Conservation (phyloP, 2,329 filamentous ascomycete genomes). For the Zasmidium cellare region DNA sequence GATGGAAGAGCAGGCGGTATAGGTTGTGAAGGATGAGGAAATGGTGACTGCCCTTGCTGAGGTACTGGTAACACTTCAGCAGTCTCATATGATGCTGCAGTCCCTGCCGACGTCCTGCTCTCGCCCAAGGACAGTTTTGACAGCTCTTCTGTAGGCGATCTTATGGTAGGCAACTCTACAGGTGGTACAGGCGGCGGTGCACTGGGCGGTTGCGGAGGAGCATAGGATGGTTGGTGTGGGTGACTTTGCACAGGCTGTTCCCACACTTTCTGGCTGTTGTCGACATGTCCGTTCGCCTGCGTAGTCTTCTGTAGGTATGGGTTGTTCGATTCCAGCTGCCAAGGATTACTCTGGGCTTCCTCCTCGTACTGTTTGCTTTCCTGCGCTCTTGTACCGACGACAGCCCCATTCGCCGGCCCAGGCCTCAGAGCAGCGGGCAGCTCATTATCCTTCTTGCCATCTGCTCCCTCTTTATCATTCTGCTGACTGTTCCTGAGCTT, state of each 20-base stretch:
- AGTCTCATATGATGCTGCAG: slow-evolving; percentile 23
- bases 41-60: slow-evolving; percentile 28
- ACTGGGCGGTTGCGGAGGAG: slow-evolving; percentile 22
- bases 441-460: slow-evolving; percentile 21
- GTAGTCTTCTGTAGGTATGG: slow-evolving; percentile 20
- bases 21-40: slow-evolving; percentile 16
- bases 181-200: slow-evolving; percentile 24
- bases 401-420: slow-evolving; percentile 21
- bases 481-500: slow-evolving; percentile 28
- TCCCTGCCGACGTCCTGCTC: slow-evolving; percentile 12
- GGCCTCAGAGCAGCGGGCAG: slow-evolving; percentile 30
- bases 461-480: slow-evolving; percentile 16
- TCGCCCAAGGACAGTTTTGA: slow-evolving; percentile 38
- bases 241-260: slow-evolving; percentile 29
- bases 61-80: slow-evolving; percentile 28
- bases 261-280: slow-evolving; percentile 42
- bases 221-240: slow-evolving; percentile 22
- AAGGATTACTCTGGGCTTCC: slow-evolving; percentile 30
- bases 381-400: slow-evolving; percentile 10
- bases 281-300: slow-evolving; percentile 17
- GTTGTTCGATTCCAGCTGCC: slow-evolving; percentile 25
- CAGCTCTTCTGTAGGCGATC: slow-evolving; percentile 43
- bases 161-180: slow-evolving; percentile 43
- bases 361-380: slow-evolving; percentile 24
- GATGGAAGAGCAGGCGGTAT: slow-evolving; percentile 13